Percentiles rank a stretch among this genome's conserved stretches.
Evolutionary conservation across 2,329 filamentous ascomycete genomes (phyloP).

Genomic region (Colletotrichum plurivorum): DNA sequence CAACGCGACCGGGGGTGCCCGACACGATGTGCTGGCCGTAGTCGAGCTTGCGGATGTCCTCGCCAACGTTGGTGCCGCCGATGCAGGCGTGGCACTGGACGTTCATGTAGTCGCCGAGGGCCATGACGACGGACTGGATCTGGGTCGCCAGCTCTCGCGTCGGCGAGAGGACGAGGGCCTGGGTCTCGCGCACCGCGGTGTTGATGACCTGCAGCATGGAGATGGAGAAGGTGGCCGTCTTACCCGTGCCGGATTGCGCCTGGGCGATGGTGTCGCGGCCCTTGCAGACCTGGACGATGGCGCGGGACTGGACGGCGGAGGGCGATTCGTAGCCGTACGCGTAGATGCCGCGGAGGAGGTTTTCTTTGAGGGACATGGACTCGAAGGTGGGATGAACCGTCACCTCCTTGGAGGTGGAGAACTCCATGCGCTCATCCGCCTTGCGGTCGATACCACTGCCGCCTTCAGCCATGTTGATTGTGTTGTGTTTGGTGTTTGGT

Average conservation of each 20-base stretch:
- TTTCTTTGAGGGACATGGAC: conserved; percentile 98
- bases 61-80: conserved; percentile 96
- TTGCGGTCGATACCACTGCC: conserved; percentile 84
- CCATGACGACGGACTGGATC: conserved; percentile 98
- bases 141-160: conserved; percentile 97
- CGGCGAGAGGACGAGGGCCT: conserved; percentile 94
- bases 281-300: conserved; percentile 99
- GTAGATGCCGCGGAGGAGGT: conserved; percentile 95
- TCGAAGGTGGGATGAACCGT: conserved; percentile 94
- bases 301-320: conserved; percentile 96
- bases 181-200: conserved; percentile 90
- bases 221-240: conserved; percentile 97
- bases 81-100: conserved; percentile 99
- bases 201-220: conserved; percentile 97
- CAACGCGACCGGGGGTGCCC: conserved; percentile 94
- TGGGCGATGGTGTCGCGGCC: conserved; percentile 98
- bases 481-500: not conserved
- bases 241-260: conserved; percentile 96
- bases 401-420: conserved; percentile 97
- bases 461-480: conserved; percentile 84
- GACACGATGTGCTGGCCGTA: conserved; percentile 98
- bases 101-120: conserved; percentile 99
- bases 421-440: conserved; percentile 97
- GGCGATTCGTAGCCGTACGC: conserved; percentile 99
- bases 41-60: conserved; percentile 97